Conservation (phyloP, 2,329 filamentous ascomycete genomes). For the Aureobasidium sp. region DNA sequence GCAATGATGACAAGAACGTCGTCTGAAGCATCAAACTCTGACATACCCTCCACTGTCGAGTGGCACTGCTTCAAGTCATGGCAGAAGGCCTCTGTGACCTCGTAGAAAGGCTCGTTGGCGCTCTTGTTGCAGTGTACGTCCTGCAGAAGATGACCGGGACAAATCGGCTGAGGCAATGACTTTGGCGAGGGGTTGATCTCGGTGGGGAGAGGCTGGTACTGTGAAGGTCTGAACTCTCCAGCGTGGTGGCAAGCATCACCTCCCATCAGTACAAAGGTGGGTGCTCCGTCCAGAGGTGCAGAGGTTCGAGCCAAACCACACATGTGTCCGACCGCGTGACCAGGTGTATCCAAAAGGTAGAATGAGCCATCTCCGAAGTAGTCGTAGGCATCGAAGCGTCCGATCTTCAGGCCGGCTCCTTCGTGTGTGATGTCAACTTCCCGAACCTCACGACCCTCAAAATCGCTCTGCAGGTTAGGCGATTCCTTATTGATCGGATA, state of each 20-base stretch:
- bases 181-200: conserved; percentile 28
- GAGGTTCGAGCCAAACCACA: conserved; percentile 39
- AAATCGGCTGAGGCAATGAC: conserved; percentile 22
- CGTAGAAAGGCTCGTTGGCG: conserved; percentile 28
- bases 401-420: conserved; percentile 31
- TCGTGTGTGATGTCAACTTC: conserved; percentile 28
- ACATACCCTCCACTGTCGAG: conserved; percentile 36
- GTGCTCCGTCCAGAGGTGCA: conserved; percentile 14
- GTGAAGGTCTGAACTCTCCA: conserved; percentile 37
- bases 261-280: conserved; percentile 43
- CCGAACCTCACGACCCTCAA: conserved; percentile 28
- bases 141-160: conserved; percentile 34
- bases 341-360: conserved; percentile 46
- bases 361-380: conserved; percentile 50
- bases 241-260: conserved; percentile 40
- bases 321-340: conserved; percentile 44
- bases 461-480: conserved; percentile 33
- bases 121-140: conserved; percentile 29
- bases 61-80: conserved; percentile 26
- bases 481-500: conserved; percentile 34
- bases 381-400: conserved; percentile 40
- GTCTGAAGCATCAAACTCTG: conserved; percentile 37
- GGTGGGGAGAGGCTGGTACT: conserved; percentile 31
- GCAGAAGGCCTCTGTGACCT: conserved; percentile 24
- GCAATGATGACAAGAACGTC: conserved; percentile 39